Evolutionary conservation across 2,329 filamentous ascomycete species (phyloP), one percentile per base, ranked within the genome.

Genomic region (Phialophora expanda): DNA sequence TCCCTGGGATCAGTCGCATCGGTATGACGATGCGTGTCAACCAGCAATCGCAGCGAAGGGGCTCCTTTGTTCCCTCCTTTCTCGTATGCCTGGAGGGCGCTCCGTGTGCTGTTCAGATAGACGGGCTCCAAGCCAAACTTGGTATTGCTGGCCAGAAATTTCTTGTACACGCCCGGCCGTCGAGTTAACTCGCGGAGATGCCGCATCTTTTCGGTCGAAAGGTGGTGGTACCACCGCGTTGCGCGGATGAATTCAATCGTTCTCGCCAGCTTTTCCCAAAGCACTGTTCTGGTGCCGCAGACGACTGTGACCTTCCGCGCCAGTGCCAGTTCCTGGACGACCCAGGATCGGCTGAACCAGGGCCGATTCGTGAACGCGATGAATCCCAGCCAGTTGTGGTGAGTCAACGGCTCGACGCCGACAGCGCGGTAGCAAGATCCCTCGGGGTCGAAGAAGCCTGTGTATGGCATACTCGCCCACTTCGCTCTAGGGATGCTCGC

Each of bases 311-410:
- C 60, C n/a, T 62, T 53, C 30, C 22, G 46, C n/a, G 61, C 62
- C 14, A 68, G 51, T n/a, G 54, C 63, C 11, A 68, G 38, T 30
- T 68, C 66, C 50, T 68, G 63, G 20, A 68, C 65, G 32, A 66
- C 65, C 66, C 66, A 68, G 20, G 32, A 44, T 55, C 60, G 20
- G 9, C 38, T 55, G 53, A 66, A 54, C 50, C 64, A 60, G 30
- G 59, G 38, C 58, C 66, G 61, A 32, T 68, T 62, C 34, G 46
- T 62, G 50, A 62, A 56, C 9, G 60, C 60, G n/a, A 62, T 56
- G 17, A 62, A 44, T 12, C 60, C 60, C 17, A 62, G 34, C 60
- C 60, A 68, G 30, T 65, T 55, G 11, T 53, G 62, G 38, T 58
- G 51, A 17, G 17, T 51, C 50, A 59, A 20, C 9, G 41, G 57